Conservation (phyloP, 2,329 filamentous ascomycete genomes). For the Drechslerella dactyloides region DNA sequence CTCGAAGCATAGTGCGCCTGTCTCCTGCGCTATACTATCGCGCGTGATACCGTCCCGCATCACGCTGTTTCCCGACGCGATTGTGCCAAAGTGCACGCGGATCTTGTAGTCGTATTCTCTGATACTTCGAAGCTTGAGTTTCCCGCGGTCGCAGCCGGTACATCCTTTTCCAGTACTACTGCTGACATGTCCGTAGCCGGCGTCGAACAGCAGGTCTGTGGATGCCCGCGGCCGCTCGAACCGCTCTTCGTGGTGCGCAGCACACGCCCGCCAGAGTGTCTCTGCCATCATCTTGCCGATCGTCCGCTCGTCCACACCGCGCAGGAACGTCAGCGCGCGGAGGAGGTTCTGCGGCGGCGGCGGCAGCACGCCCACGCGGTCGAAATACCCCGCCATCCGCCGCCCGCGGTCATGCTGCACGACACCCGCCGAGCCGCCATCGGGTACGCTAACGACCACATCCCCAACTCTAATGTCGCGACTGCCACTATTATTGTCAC, state of each 20-base stretch:
- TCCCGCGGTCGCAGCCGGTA: too few species aligned
- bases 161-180: too few species aligned
- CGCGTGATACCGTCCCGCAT: conserved; percentile 13
- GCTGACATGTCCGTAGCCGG: too few species aligned
- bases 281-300: not conserved
- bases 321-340: not conserved
- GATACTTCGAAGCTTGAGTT: not conserved
- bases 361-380: not conserved
- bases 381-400: conserved; percentile 4
- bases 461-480: conserved; percentile 5
- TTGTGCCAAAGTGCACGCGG: conserved; percentile 4
- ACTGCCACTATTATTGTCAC: not conserved
- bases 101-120: not conserved
- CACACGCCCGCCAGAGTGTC: not conserved
- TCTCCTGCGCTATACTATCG: not conserved
- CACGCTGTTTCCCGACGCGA: conserved; percentile 14
- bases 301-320: not conserved
- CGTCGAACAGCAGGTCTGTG: too few species aligned
- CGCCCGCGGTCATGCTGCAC: not conserved
- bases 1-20: conserved; percentile 18
- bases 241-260: too few species aligned
- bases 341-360: not conserved
- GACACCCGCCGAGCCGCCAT: not conserved
- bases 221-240: too few species aligned
- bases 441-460: conserved; percentile 2